Evolutionary conservation across 768 basidiomycete species (phyloP), one percentile per base, ranked within the genome.

Genomic region (Russula olivacea): DNA sequence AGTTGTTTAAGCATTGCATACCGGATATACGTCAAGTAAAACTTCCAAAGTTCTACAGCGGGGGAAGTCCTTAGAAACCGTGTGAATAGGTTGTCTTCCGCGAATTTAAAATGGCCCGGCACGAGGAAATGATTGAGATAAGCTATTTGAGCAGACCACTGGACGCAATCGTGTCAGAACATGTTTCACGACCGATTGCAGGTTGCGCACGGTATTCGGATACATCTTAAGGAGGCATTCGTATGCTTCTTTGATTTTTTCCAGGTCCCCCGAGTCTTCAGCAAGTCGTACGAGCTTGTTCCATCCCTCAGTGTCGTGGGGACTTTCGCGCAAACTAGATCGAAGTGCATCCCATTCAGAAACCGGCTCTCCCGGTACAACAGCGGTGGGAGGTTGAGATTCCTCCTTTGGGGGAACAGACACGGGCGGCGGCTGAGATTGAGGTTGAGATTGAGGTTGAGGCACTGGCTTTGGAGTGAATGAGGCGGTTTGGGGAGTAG

Each of bases 21-120:
- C 81, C 96, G 84, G 70, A 99, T 92, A 74, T 97, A 98, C 50
- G 86, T 87, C 66, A 99, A 78, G 75, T 99, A 99, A 71, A 90
- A 92, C 71, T 85, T 89, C 90, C 93, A 96, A 2, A 98, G 79
- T 64, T 92, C 89, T 66, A 95, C 93, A 58, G 87, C 88, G 7
- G 93, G 90, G 0, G 93, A 93, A 19, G 84, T 83, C 70, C 84
- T 85, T 61, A 98, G 76, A 71, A 92, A 98, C 58, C 85, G 83
- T 70, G 87, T 89, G 79, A 98, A 98, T n/a, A 98, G 76, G 55
- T 64, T 59, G 10, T 82, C 81, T 76, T 96, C 93, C 21, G 91
- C 94, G 69, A 85, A 83, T 61, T 81, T 79, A 74, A 89, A 90
- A 25, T 85, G 80, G 23, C 81, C 75, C 48, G 82, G 80, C 73